These are phyloP conservation scores for Spirogloea muscicola DNA, from an alignment of 139 green algal species.

Conservation along the genomic window DNA sequence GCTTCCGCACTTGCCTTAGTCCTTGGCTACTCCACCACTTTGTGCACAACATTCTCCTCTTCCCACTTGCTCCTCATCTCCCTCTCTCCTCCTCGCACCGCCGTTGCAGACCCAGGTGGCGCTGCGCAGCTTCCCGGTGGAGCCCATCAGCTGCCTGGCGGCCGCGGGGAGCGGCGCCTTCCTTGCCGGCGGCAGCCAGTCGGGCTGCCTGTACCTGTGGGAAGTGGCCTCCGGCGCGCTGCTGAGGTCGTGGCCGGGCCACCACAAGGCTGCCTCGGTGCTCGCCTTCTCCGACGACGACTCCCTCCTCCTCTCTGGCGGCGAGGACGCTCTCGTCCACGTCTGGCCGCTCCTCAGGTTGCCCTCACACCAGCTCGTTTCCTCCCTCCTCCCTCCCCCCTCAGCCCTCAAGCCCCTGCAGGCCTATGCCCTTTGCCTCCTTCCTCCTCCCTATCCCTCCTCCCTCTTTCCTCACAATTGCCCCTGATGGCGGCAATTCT, in stretches of 20 bases:
- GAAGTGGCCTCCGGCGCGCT: slow-evolving; percentile 60
- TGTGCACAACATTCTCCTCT: too few species aligned
- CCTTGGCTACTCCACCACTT: too few species aligned
- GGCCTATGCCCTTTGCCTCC: too few species aligned
- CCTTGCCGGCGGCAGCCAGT: slow-evolving; percentile 9
- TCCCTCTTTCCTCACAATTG: too few species aligned
- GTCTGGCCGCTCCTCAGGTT: slow-evolving; percentile 76
- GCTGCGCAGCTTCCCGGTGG: slow-evolving; percentile 13
- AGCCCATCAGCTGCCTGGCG: slow-evolving; percentile 18
- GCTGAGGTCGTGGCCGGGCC: slow-evolving; percentile 72
- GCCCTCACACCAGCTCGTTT: too few species aligned
- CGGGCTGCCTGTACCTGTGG: slow-evolving; percentile 28
- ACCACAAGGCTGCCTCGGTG: slow-evolving; percentile 78
- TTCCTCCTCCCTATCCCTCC: too few species aligned
- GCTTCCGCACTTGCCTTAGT: too few species aligned
- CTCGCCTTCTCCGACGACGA: slow-evolving; percentile 67
- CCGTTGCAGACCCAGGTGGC: slow-evolving; percentile 12
- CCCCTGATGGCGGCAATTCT: too few species aligned
- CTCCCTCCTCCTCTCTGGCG: slow-evolving; percentile 68
- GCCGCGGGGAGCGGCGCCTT: slow-evolving; percentile 21
- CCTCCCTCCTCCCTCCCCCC: too few species aligned
- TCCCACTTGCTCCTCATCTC: too few species aligned
- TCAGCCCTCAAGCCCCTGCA: too few species aligned
- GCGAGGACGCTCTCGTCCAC: slow-evolving; percentile 72
- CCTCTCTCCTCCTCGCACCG: too few species aligned